Base-by-base conservation (phyloP, 345 rosid genomes). In the Populus euphratica region DNA sequence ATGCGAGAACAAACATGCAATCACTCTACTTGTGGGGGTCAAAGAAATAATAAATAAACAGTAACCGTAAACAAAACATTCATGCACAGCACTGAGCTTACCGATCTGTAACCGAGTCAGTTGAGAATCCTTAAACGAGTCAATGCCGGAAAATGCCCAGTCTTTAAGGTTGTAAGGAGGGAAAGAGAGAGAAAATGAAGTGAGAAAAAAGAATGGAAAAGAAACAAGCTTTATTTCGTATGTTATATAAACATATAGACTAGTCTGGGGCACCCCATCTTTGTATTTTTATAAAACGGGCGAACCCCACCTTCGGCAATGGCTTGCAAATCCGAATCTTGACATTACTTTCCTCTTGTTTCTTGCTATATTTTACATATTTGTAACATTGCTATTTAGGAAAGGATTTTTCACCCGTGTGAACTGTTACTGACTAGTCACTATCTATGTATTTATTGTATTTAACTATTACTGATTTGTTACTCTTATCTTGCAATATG, bases 1-100 rank as follows among this genome's bases (percentile, higher is more conserved):
- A 74, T 43, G 36, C 64, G 25, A 25, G 38, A 50, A 56, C 73
- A 64, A 27, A 73, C 64, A 83, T 82, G 84, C 59, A 78, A 81
- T 54, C 38, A 33, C 44, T 49, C 9, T 65, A 16, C 21, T 10
- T 13, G 8, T 10, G 33, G 21, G 44, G 41, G 70, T 41, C 77
- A 64, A 31, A 64, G 8, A 33, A 9, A 6, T 6, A 38, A 74
- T 8, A 11, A 64, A 25, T 69, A 20, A 43, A 27, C 43, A 33
- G 8, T 35, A 49, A 62, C 33, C 12, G 65, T 23, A 71, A 62
- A 71, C 20, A 35, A 64, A 2, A 49, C n/a, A 20, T 14, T 29
- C 44, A 59, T n/a, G 43, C 27, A 63, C 56, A 43, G 69, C 69
- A 9, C 2, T 61, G 14, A 71, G 70, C 75, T 77, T 76, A 71